Percentiles rank a stretch among this genome's conserved stretches.
phyloP scores from a whole-genome alignment of 495 filamentous ascomycete species.

The Penicillium steckii region DNA sequence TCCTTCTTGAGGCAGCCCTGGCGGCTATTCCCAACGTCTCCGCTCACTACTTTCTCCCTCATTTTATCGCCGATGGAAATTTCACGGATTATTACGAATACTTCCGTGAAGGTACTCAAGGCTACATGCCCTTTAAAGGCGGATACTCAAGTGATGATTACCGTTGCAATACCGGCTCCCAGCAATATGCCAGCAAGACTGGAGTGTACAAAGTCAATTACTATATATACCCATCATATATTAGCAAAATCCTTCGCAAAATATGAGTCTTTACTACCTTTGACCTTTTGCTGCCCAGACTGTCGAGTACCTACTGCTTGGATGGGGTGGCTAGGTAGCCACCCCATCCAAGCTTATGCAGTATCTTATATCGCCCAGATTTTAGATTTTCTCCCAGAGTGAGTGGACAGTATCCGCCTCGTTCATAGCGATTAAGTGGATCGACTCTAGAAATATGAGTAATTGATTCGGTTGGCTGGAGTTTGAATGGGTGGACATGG shows the following conservation, averaged over 20 bases:
- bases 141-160: background rate
- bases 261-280: no score
- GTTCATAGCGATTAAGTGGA: slow-evolving; percentile 29
- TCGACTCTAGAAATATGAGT: no score
- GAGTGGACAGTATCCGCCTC: slow-evolving; percentile 47
- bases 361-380: slow-evolving; percentile 40
- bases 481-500: no score
- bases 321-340: no score
- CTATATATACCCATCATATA: no score
- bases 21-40: background rate
- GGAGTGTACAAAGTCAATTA: slow-evolving; percentile 3
- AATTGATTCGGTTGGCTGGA: no score
- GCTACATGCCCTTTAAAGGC: slow-evolving; percentile 6
- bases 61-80: slow-evolving; percentile 5
- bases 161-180: slow-evolving; percentile 2
- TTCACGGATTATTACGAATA: slow-evolving; percentile 12
- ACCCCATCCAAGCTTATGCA: slow-evolving; percentile 50
- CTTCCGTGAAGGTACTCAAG: slow-evolving; percentile 9
- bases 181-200: background rate
- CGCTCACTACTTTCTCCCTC: slow-evolving; percentile 10
- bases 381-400: slow-evolving; percentile 35
- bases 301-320: no score
- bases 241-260: no score
- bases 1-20: slow-evolving; percentile 1
- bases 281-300: slow-evolving; percentile 49